These are phyloP conservation scores for Forsythia suspensa DNA, from an alignment of 257 asterid genomes.

Conservation along the genomic window DNA sequence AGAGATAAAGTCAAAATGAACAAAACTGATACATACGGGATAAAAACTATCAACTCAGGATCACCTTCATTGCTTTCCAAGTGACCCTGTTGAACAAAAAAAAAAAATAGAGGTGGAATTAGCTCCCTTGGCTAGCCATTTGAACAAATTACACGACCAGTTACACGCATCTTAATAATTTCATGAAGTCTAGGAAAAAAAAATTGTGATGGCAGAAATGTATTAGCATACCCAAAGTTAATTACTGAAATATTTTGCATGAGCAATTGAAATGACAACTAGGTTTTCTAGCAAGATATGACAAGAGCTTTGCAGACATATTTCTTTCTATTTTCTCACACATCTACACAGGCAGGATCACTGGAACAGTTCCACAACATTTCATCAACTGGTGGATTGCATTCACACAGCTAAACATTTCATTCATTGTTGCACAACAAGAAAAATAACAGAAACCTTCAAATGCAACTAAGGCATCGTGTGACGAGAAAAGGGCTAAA, in stretches of 20 bases:
- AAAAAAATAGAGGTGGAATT: background rate
- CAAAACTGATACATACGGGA: conserved; percentile 68
- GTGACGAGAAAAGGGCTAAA: background rate
- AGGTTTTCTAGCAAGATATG: background rate
- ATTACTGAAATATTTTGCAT: background rate
- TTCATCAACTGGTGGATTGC: background rate
- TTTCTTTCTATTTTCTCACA: background rate
- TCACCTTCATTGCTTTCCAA: conserved; percentile 97
- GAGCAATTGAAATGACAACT: background rate
- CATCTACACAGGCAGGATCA: background rate
- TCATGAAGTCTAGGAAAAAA: background rate
- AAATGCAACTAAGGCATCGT: conserved; percentile 7
- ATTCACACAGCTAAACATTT: background rate
- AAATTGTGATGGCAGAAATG: background rate
- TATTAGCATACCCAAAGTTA: background rate
- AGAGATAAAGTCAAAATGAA: background rate
- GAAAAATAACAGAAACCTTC: background rate
- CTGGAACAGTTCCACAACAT: background rate
- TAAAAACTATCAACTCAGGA: conserved; percentile 92
- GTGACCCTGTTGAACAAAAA: conserved; percentile 55
- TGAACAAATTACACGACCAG: background rate
- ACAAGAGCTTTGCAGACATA: background rate
- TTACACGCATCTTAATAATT: background rate
- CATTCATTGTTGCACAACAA: background rate
- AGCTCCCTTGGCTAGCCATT: background rate